Base-by-base conservation (phyloP, 495 filamentous ascomycete species). In the Aspergillus avenaceus region DNA sequence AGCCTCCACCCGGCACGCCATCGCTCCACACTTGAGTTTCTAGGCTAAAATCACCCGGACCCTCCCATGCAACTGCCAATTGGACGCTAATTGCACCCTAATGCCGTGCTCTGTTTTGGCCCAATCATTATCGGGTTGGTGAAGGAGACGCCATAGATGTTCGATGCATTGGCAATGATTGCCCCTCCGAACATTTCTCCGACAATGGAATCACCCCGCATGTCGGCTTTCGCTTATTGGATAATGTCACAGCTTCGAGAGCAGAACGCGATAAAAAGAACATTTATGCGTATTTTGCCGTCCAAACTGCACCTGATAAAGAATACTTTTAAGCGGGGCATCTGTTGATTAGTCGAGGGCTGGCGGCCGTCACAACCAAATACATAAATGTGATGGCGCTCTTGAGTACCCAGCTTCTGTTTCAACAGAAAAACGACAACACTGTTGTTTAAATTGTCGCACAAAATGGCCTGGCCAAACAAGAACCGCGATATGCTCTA, bases 401-500 rank as follows among this genome's bases (percentile, higher is more conserved):
- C 41, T 12, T 14, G 9, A 13, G 13, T 14, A 24, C 19, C 14
- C 9, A 13, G 13, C 29, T 13, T 26, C 29, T 5, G 19, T 11
- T 36, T 24, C 24, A 29, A 19, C 16, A 3, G n/a, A 14, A 34
- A n/a, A n/a, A n/a, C n/a, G n/a, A n/a, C n/a, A n/a, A n/a, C n/a
- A n/a, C n/a, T n/a, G n/a, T n/a, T n/a, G n/a, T n/a, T n/a, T n/a
- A n/a, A n/a, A 24, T 24, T 22, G 5, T 8, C n/a, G 16, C 13
- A 12, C 23, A 54, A 46, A 12, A 63, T 63, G 60, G 56, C 60
- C 14, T 60, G 56, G 56, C 60, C 56, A 4, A 63, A 63, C 40
- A 63, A 63, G 46, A 63, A 63, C 44, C 53, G 54, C 37, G 60
- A 77, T 45, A 88, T 87, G 85, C 70, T 81, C 28, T 88, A 86